Evolutionary conservation across 2,329 filamentous ascomycete species (phyloP), one percentile per base, ranked within the genome.

Genomic region (Talaromyces albobiverticillius): DNA sequence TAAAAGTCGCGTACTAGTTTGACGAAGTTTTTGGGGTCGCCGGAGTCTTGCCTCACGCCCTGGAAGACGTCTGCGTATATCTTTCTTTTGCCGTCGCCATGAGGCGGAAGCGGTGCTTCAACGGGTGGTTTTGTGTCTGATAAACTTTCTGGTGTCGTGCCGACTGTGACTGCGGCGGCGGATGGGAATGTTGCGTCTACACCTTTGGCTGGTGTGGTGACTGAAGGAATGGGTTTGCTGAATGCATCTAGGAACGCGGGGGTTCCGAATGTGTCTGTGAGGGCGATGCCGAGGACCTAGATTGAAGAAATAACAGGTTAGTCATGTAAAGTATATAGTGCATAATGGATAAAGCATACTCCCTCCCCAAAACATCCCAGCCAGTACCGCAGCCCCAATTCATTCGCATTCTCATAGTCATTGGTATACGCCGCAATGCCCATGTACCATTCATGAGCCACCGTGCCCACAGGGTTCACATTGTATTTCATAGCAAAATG

Each of bases 361-460:
- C 84, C 89, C 66, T 88, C 85, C 3, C 94, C 94, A 67, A 96
- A 99, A 57, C 89, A 95, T 50, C 86, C 85, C 31, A 95, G 83
- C 94, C 94, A 99, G 69, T 95, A 90, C 55, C 84, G 80, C 61
- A 99, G 76, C 0, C 90, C 92, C 59, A 87, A 81, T 69, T 95
- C 90, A 34, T 92, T 95, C 3, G 94, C 92, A 58, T 82, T 79
- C 62, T 84, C 82, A 68, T 99, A 99, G 72, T 96, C 83, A 59
- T 90, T 82, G 4, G 87, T 89, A 62, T 96, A 90, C 36, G 94
- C 92, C 1, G 94, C 94, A 59, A 95, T 93, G 40, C 90, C 92
- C 94, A 99, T 99, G 77, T 96, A 97, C 94, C 94, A 99, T 74
- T 99, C 94, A 67, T 99, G 94, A 0, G 94, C 94, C 2, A 90